These are phyloP conservation scores for Ophiostoma tasmaniense DNA, from an alignment of 2,329 filamentous ascomycete species.

Conservation along the genomic window DNA sequence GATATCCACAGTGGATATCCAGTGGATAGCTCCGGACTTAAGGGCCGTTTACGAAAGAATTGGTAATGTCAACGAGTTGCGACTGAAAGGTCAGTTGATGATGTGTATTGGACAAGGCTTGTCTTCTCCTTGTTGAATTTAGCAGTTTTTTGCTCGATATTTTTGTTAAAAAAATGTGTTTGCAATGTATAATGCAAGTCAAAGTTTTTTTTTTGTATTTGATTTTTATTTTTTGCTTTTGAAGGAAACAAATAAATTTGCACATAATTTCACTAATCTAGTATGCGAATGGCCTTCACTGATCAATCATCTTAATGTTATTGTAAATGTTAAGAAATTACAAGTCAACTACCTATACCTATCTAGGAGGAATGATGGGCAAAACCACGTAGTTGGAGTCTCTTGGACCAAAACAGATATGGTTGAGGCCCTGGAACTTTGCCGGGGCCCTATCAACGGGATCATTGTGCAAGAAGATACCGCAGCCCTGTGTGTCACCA, in stretches of 20 bases:
- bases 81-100: not conserved
- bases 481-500: constrained; percentile 52
- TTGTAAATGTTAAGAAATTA: too few relatives aligned
- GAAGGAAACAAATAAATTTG: too few relatives aligned
- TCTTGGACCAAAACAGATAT: constrained; percentile 7
- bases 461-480: constrained; percentile 42
- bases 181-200: too few relatives aligned
- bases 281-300: too few relatives aligned
- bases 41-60: not conserved
- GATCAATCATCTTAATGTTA: too few relatives aligned
- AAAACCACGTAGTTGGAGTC: constrained; percentile 5
- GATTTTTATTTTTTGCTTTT: too few relatives aligned
- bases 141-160: too few relatives aligned
- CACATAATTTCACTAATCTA: too few relatives aligned
- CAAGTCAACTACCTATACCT: not conserved
- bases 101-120: too few relatives aligned
- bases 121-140: too few relatives aligned
- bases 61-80: not conserved
- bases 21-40: not conserved
- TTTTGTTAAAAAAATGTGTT: too few relatives aligned
- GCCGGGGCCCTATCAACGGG: not conserved
- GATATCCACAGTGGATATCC: not conserved
- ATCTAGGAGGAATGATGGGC: constrained; percentile 1
- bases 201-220: too few relatives aligned
- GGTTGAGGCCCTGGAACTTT: constrained; percentile 6